A percentile compares a stretch with the other conserved stretches of the same genome.
phyloP scores from a whole-genome alignment of 345 rosid species.

The Syzygium grande region DNA sequence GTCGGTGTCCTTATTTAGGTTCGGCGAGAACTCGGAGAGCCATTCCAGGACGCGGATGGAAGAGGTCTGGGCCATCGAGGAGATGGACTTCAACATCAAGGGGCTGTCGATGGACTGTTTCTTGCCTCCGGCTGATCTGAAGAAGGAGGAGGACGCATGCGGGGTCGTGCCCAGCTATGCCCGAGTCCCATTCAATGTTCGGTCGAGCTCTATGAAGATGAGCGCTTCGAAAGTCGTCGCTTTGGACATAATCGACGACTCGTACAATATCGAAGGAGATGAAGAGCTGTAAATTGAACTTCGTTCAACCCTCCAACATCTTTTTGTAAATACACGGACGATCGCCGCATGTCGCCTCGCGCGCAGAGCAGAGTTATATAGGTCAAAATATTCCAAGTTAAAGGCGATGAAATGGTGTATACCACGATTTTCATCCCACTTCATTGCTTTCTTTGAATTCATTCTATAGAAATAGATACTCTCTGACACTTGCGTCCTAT shows the following conservation, averaged over 20 bases:
- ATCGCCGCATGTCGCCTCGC: neutral
- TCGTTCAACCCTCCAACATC: neutral
- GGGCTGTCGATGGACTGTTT: slow-evolving; percentile 88
- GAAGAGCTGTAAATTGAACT: neutral
- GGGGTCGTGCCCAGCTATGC: slow-evolving; percentile 5
- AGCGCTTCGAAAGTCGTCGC: slow-evolving; percentile 59
- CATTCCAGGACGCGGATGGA: slow-evolving; percentile 89
- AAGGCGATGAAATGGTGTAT: neutral
- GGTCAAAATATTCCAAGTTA: neutral
- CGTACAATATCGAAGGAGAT: slow-evolving; percentile 16
- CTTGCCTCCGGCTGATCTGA: slow-evolving; percentile 82
- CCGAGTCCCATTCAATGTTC: slow-evolving; percentile 33
- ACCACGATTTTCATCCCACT: neutral
- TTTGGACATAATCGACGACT: slow-evolving; percentile 34
- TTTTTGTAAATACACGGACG: neutral
- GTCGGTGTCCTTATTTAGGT: slow-evolving; percentile 52
- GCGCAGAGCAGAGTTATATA: neutral
- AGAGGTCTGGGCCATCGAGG: slow-evolving; percentile 85
- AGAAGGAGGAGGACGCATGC: slow-evolving; percentile 53
- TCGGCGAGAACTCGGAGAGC: slow-evolving; percentile 48
- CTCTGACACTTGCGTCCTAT: neutral
- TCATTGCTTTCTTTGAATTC: neutral
- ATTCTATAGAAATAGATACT: neutral
- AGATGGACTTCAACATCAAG: slow-evolving; percentile 83
- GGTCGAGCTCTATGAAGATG: slow-evolving; percentile 28